These are phyloP conservation scores for Akanthomyces lecanii DNA, from an alignment of 2,329 filamentous ascomycete genomes.

Conservation along the genomic window DNA sequence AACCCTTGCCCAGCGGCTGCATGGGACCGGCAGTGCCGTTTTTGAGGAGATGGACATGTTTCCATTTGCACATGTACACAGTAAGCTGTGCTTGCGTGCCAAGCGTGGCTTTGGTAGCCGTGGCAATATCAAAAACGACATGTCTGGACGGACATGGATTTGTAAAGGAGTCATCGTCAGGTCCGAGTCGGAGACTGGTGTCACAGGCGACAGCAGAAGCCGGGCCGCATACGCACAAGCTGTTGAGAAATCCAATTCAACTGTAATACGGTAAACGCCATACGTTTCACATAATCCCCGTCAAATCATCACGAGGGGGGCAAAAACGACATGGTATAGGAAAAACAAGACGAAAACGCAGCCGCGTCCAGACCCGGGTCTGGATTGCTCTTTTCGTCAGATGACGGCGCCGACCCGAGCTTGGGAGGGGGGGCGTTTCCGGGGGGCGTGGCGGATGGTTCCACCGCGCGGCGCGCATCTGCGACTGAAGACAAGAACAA, in stretches of 20 bases:
- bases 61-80: not conserved
- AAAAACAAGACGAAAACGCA: not conserved
- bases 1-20: conserved; percentile 4
- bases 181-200: conserved; percentile 1
- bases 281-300: conserved; percentile 6
- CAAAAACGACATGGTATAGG: not conserved
- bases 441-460: not conserved
- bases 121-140: not conserved
- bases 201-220: not conserved
- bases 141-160: not conserved
- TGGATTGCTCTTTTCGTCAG: conserved; percentile 14
- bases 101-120: not conserved
- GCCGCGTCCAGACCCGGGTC: conserved; percentile 4
- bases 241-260: too few relatives aligned
- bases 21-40: not conserved
- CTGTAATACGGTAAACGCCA: not conserved
- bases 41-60: not conserved
- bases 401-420: conserved; percentile 12
- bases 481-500: not conserved
- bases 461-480: not conserved
- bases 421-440: conserved; percentile 4
- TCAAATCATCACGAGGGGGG: conserved; percentile 10
- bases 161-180: not conserved
- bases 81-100: not conserved
- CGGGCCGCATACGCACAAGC: too few relatives aligned